Percentiles rank a stretch among this genome's conserved stretches.
These are phyloP conservation scores for Escovopsis sp. DNA, from an alignment of 2,329 filamentous ascomycete genomes.

Conservation along the genomic window DNA sequence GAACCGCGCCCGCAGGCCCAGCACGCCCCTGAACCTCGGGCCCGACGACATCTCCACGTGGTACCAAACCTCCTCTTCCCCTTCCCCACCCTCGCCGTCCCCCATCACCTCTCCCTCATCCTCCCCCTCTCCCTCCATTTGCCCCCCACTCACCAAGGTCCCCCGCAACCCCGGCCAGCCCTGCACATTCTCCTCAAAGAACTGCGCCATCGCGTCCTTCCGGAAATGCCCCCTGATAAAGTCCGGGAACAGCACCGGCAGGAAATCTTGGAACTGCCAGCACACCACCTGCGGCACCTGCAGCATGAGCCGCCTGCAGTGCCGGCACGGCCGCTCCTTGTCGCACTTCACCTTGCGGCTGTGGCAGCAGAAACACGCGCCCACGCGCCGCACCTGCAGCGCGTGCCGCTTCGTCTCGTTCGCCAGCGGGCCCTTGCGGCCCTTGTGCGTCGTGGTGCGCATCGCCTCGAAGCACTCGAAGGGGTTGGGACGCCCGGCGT, in stretches of 20 bases:
- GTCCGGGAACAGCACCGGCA: conserved; percentile 34
- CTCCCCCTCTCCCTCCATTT: too few species aligned
- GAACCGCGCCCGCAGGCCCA: conserved; percentile 35
- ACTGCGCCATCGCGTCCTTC: conserved; percentile 32
- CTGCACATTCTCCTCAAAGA: conserved; percentile 33
- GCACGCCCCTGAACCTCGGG: conserved; percentile 23
- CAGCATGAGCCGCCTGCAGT: conserved; percentile 36
- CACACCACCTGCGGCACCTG: conserved; percentile 39
- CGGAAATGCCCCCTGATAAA: conserved; percentile 35
- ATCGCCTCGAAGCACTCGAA: conserved; percentile 40
- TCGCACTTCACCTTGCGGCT: conserved; percentile 44
- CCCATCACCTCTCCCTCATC: too few species aligned
- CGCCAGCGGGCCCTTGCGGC: conserved; percentile 39
- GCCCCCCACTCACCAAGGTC: too few species aligned
- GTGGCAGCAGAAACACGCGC: conserved; percentile 45
- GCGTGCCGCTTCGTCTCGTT: conserved; percentile 39
- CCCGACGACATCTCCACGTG: conserved; percentile 35
- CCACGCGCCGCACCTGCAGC: conserved; percentile 35
- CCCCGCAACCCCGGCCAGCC: too few species aligned
- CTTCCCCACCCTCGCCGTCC: conserved; percentile 7
- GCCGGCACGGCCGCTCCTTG: conserved; percentile 38
- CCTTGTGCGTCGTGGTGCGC: conserved; percentile 36
- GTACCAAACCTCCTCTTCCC: conserved; percentile 25
- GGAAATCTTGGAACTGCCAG: conserved; percentile 43
- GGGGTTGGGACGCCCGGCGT: conserved; percentile 32